Evolutionary conservation across 371 early-diverging fungal species (phyloP), one percentile per base, ranked within the genome.

Genomic region (Coemansia sp.): DNA sequence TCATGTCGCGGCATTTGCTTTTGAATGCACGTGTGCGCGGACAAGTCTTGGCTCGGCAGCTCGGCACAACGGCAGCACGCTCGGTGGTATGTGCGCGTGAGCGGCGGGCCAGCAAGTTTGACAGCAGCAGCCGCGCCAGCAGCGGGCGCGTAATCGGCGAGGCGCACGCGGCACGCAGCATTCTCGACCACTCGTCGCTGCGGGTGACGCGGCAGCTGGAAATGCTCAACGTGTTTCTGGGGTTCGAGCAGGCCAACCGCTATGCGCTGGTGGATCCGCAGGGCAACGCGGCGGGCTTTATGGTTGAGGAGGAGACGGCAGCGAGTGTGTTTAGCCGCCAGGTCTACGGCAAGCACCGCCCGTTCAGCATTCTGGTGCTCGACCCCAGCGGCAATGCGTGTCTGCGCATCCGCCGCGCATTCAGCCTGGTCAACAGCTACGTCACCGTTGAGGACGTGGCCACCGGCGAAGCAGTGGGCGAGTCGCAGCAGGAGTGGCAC

Each of bases 401-500:
- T 4, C 82, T 92, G 58, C 87, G 89, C 81, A 82, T 85, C 30
- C 33, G 48, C 10, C 45, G 72, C 43, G 55, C 38, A 10, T 63
- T 91, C 76, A 86, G 90, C 6, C 81, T 88, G 20, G 84, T 95
- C 68, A 95, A 94, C 78, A 88, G 88, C 51, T 77, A 81, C 4
- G 87, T 95, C 34, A 84, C 81, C 63, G 83, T 91, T 36, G 81
- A 76, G 31, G 84, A 85, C 0, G 81, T 83, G 1, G 79, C 87
- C 55, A 78, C 82, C 9, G 52, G 40, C 38, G n/a, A 12, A 4
- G 4, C 86, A 4, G 88, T 95, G 35, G 95, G 95, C 9, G 90
- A 91, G 76, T 92, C 92, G 16, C 90, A 92, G 47, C 94, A 93
- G 62, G 83, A 86, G 49, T 95, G 95, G 95, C 91, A 95, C 65